Base-by-base conservation (phyloP, 768 basidiomycete species). In the Leucogyrophana mollusca region DNA sequence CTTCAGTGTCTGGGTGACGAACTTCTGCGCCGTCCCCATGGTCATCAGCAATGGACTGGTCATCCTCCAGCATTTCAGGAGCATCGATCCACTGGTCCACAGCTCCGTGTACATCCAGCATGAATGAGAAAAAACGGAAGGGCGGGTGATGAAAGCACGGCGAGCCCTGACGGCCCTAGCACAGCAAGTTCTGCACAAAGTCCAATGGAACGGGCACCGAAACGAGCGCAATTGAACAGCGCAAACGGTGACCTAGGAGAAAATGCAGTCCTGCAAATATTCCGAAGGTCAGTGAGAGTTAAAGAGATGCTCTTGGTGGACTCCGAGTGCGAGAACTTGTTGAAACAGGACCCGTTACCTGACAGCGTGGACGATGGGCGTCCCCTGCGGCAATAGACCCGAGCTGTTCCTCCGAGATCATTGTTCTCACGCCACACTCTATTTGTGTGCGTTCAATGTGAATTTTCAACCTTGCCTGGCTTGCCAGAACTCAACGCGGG, bases 61-160 rank as follows among this genome's bases (percentile, higher is more conserved):
- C 61, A 53, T 69, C 69, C 16, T 69, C 68, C 37, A 66, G 40
- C 27, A 67, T 66, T 32, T 61, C 67, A 44, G 66, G 73, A 18
- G 62, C 55, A 53, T 70, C 64, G 51, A 62, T 71, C 57, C 68
- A 70, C 36, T 65, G 61, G 52, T 70, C 68, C 35, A 70, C 70
- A 45, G 56, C 58, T 34, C 58, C 64, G 39, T 47, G 52, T 46
- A 54, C 39, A 20, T 57, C 49, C 51, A 52, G 47, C 62, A 68
- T 68, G 39, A 37, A 25, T 42, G 48, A 47, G 25, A 38, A 9
- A 43, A 40, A 33, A 41, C 22, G 34, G 13, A 30, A 30, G 8
- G 16, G 36, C 2, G 40, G 32, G 38, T 24, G 23, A 24, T 11
- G 21, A 33, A 13, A 30, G 27, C 27, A 30, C 27, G 27, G 27